Conservation (phyloP, 805 yeast genomes). For the Candida endomychidarum region DNA sequence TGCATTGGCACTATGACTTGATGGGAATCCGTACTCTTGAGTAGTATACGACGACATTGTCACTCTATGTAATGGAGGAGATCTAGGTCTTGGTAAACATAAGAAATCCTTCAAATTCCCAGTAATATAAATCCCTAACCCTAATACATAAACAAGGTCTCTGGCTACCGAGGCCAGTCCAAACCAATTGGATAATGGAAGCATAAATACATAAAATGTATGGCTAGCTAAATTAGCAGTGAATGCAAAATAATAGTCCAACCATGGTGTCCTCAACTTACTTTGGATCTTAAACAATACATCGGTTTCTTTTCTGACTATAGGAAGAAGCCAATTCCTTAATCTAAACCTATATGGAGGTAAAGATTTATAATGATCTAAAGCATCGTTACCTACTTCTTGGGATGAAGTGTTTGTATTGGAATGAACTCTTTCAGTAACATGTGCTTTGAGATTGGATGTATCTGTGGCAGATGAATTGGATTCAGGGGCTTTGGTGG, state of each 20-base stretch:
- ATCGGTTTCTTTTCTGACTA: slow-evolving; percentile 64
- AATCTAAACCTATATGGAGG: slow-evolving; percentile 53
- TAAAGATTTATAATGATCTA: slow-evolving; percentile 59
- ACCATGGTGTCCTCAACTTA: slow-evolving; percentile 42
- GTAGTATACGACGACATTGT: slow-evolving; percentile 91
- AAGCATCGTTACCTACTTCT: slow-evolving; percentile 77
- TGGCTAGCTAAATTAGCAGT: slow-evolving; percentile 91
- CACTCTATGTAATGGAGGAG: slow-evolving; percentile 89
- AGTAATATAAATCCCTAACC: slow-evolving; percentile 68
- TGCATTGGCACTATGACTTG: slow-evolving; percentile 94
- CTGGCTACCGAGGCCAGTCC: slow-evolving; percentile 60
- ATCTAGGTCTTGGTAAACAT: slow-evolving; percentile 88
- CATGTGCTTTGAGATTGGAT: background rate
- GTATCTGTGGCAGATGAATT: background rate
- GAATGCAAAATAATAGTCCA: slow-evolving; percentile 80
- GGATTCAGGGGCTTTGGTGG: background rate
- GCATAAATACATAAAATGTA: slow-evolving; percentile 85
- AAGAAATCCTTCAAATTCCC: slow-evolving; percentile 81
- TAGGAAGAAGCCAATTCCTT: slow-evolving; percentile 54
- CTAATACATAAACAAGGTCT: slow-evolving; percentile 58
- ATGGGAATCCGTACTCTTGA: slow-evolving; percentile 92
- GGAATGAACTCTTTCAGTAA: slow-evolving; percentile 1
- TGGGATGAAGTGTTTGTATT: slow-evolving; percentile 2
- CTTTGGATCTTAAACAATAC: slow-evolving; percentile 58
- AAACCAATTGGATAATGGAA: slow-evolving; percentile 84